phyloP scores from a whole-genome alignment of 345 rosid genomes.

The Eucalyptus polybractea region DNA sequence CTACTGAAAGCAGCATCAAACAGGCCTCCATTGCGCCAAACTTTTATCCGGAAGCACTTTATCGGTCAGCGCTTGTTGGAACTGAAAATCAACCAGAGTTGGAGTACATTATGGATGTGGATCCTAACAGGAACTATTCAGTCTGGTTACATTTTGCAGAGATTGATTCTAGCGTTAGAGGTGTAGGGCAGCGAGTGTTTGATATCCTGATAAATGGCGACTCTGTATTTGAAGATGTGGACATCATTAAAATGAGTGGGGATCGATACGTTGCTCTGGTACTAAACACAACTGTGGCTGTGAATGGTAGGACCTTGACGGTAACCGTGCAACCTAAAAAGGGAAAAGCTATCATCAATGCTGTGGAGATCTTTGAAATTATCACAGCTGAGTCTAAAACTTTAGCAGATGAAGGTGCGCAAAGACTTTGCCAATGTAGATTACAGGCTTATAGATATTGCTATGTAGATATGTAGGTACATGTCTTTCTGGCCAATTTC shows the following conservation, averaged over 20 bases:
- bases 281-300: constrained; percentile 63
- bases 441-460: neutral
- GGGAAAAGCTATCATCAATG: constrained; percentile 72
- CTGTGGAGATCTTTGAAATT: constrained; percentile 87
- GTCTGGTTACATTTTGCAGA: constrained; percentile 96
- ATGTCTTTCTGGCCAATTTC: neutral
- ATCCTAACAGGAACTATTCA: constrained; percentile 85
- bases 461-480: neutral
- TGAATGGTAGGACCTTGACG: constrained; percentile 73
- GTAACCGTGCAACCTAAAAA: constrained; percentile 57
- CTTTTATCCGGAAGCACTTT: constrained; percentile 77
- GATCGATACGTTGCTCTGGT: constrained; percentile 60
- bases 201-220: constrained; percentile 72
- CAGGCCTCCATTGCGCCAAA: constrained; percentile 68
- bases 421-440: neutral
- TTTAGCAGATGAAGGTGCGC: constrained; percentile 59
- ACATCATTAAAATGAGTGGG: constrained; percentile 60
- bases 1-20: constrained; percentile 61
- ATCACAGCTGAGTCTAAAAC: constrained; percentile 65
- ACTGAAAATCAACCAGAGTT: constrained; percentile 64
- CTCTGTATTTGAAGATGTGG: constrained; percentile 38
- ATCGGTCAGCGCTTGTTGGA: constrained; percentile 66
- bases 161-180: constrained; percentile 60
- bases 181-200: constrained; percentile 65
- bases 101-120: constrained; percentile 69